Evolutionary conservation across 2,329 filamentous ascomycete species (phyloP).

Genomic region (Periconia sp.): DNA sequence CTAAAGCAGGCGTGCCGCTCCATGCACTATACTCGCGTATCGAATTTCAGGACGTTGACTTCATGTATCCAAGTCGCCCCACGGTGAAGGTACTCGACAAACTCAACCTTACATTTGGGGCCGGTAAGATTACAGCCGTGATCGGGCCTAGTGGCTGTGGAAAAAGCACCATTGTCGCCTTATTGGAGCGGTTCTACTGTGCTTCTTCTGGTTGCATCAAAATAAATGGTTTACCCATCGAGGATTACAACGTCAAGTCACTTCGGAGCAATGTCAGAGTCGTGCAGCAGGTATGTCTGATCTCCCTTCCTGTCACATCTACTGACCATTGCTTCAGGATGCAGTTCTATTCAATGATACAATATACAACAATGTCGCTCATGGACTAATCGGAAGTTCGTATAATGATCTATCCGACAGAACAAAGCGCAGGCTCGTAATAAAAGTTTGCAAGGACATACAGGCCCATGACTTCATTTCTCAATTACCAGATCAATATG

Average conservation of each 20-base stretch:
- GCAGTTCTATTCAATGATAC: conserved; percentile 35
- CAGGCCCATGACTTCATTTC: conserved; percentile 91
- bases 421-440: conserved; percentile 69
- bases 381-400: conserved; percentile 76
- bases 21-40: conserved; percentile 60
- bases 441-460: conserved; percentile 69
- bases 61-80: conserved; percentile 89
- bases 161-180: conserved; percentile 88
- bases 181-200: conserved; percentile 73
- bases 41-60: conserved; percentile 76
- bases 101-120: conserved; percentile 77
- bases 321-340: not conserved
- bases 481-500: conserved; percentile 70
- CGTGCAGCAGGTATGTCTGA: conserved; percentile 40
- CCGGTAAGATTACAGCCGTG: conserved; percentile 88
- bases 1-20: conserved; percentile 70
- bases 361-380: conserved; percentile 74
- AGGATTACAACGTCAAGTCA: conserved; percentile 27
- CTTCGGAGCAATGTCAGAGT: conserved; percentile 62
- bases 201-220: not conserved
- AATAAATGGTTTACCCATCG: conserved; percentile 2
- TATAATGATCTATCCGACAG: conserved; percentile 53
- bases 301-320: not conserved
- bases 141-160: conserved; percentile 90
- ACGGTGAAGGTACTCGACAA: conserved; percentile 87